phyloP scores from a whole-genome alignment of 2,329 filamentous ascomycete species.

The Fusarium euwallaceae region DNA sequence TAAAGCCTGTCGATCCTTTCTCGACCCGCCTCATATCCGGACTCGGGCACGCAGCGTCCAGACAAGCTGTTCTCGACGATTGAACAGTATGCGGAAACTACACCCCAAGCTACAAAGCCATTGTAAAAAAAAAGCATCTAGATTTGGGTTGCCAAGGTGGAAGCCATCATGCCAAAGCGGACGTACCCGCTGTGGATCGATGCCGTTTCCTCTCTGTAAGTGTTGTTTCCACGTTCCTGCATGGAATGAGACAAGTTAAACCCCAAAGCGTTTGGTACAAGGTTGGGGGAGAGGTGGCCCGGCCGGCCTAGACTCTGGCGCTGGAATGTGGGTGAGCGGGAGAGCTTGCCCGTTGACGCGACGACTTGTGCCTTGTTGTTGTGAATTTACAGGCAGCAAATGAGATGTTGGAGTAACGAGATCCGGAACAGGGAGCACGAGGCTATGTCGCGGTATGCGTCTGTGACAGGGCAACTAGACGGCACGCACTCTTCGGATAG shows the following conservation, averaged over 20 bases:
- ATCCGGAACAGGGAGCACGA: not conserved
- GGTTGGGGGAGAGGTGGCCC: not conserved
- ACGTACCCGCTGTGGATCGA: constrained; percentile 2
- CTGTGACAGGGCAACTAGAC: not conserved
- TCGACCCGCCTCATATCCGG: constrained; percentile 16
- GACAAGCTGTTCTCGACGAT: not conserved
- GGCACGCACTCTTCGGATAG: not conserved
- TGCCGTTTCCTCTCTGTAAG: constrained; percentile 18
- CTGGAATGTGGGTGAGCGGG: constrained; percentile 26
- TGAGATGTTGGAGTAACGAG: not conserved
- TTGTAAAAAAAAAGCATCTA: constrained; percentile 22
- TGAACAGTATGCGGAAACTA: not conserved
- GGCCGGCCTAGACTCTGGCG: not conserved
- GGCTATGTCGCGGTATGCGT: not conserved
- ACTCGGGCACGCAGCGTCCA: constrained; percentile 8
- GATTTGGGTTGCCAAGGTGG: constrained; percentile 33
- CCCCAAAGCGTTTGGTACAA: constrained; percentile 5
- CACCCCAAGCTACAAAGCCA: constrained; percentile 13
- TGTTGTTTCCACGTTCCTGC: constrained; percentile 17
- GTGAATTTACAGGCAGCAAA: not conserved
- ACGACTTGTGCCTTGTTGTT: not conserved
- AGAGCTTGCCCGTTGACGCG: not conserved
- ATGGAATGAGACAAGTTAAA: constrained; percentile 20
- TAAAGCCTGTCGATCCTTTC: constrained; percentile 18
- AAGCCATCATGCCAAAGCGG: constrained; percentile 35